A percentile compares a stretch with the other conserved stretches of the same genome.
Conservation (phyloP, 352 stramenopile genomes). For the Globisporangium rhizosaccharum region DNA sequence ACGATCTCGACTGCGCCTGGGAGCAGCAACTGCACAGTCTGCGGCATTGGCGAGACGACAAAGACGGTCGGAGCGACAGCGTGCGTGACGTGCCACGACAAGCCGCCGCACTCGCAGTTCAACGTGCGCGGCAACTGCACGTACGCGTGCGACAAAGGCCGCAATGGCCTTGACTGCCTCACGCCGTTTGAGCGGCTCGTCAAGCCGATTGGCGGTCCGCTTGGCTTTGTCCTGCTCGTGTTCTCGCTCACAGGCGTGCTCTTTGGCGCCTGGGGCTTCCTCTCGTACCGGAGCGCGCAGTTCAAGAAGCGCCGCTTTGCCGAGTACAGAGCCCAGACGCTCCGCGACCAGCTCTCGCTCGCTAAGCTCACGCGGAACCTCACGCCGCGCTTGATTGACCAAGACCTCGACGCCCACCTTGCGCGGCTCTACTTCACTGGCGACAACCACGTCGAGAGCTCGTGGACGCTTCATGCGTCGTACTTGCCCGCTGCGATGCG, state of each 20-base stretch:
- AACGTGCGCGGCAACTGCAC: conserved; percentile 77
- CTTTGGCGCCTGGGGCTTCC: conserved; percentile 61
- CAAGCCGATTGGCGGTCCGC: conserved; percentile 67
- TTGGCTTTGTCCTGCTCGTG: conserved; percentile 73
- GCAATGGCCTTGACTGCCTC: conserved; percentile 71
- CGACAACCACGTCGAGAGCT: conserved; percentile 60
- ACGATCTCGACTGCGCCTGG: conserved; percentile 46
- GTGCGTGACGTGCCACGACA: conserved; percentile 48
- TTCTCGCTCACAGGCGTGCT: conserved; percentile 42
- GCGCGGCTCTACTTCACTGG: conserved; percentile 69
- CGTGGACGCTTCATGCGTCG: conserved; percentile 59
- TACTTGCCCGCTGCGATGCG: conserved; percentile 49
- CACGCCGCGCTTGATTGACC: conserved; percentile 69
- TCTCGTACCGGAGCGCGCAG: conserved; percentile 58
- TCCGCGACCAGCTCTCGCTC: conserved; percentile 69
- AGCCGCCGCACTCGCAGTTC: conserved; percentile 65
- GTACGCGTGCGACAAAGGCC: conserved; percentile 77
- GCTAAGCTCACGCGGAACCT: conserved; percentile 64
- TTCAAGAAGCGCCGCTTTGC: conserved; percentile 44
- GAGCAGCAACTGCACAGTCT: conserved; percentile 57
- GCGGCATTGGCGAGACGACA: conserved; percentile 74
- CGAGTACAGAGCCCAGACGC: conserved; percentile 67
- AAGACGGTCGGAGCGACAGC: conserved; percentile 33
- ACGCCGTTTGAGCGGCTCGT: conserved; percentile 81
- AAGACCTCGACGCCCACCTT: conserved; percentile 68